Base-by-base conservation (phyloP, 2,329 filamentous ascomycete genomes). In the Microcyclosporella mali region DNA sequence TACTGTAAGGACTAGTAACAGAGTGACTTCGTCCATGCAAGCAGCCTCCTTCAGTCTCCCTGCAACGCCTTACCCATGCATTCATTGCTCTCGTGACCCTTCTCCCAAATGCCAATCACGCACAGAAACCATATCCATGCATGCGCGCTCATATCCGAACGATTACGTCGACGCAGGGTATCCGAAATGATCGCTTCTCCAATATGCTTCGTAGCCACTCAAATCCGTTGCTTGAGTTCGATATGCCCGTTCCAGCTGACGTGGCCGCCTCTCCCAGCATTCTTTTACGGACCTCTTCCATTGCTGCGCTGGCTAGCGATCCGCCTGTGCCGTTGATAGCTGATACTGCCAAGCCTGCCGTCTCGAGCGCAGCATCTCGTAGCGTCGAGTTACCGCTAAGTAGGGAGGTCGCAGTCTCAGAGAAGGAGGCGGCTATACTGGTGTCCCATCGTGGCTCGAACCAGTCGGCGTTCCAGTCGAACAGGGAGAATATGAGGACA, bases 401-500 rank as follows among this genome's bases (percentile, higher is more conserved):
- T 14, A 57, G 51, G 9, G 50, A 50, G 3, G 62, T 62, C 12
- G 62, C 58, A 2, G 67, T 63, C 19, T 68, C 66, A 2, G 65
- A 50, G 6, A 56, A 36, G 56, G 46, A 64, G 59, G 15, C 32
- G 16, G 38, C 37, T 25, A 49, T 48, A 39, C 41, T 52, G 33
- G 49, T 46, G 17, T 47, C 42, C 52, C 56, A 60, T 51, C 86
- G 78, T n/a, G 89, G 83, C 56, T 89, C 81, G 66, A 97, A 97
- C 90, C 89, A 97, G 70, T 94, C 88, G 58, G 82, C 85, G 55
- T 74, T 77, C 59, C 95, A 85, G 70, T 97, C 90, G 73, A 97
- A 92, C 70, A 97, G 92, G 64, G 88, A 94, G 54, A 89, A 78
- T 72, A 95, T 94, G 56, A 98, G 87, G 57, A 97, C 88, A 53